These are phyloP conservation scores for Penicillium ochrochloron DNA, from an alignment of 495 filamentous ascomycete species.

Conservation along the genomic window DNA sequence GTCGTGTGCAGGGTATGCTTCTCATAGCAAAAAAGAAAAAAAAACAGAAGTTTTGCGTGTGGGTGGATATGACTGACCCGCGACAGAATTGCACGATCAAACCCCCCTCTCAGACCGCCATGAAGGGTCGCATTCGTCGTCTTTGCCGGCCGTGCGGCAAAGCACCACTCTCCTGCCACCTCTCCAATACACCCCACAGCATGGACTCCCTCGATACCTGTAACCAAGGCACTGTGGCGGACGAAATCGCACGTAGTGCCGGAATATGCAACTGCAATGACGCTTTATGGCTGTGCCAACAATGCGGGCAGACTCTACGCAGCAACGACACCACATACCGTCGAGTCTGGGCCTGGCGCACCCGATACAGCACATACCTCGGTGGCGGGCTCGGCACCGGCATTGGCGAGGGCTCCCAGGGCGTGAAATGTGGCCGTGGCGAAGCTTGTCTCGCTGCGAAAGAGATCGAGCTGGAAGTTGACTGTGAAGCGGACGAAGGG, in stretches of 20 bases:
- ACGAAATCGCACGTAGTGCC: slow-evolving; percentile 59
- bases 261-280: slow-evolving; percentile 66
- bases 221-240: slow-evolving; percentile 18
- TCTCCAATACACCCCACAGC: slow-evolving; percentile 21
- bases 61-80: not conserved
- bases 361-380: slow-evolving; percentile 77
- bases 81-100: slow-evolving; percentile 85
- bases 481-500: slow-evolving; percentile 70
- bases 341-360: slow-evolving; percentile 87
- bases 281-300: slow-evolving; percentile 77
- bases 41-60: not conserved
- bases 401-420: slow-evolving; percentile 85
- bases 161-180: slow-evolving; percentile 58
- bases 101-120: slow-evolving; percentile 61
- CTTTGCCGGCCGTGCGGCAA: slow-evolving; percentile 75
- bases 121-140: slow-evolving; percentile 74
- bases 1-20: slow-evolving; percentile 74
- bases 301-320: slow-evolving; percentile 72
- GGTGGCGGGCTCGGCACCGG: slow-evolving; percentile 78
- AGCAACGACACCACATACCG: slow-evolving; percentile 74
- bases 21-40: not conserved
- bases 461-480: slow-evolving; percentile 78
- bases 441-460: slow-evolving; percentile 68
- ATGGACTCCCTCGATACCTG: not conserved
- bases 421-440: slow-evolving; percentile 80